A percentile compares a stretch with the other conserved stretches of the same genome.
phyloP scores from a whole-genome alignment of 2,329 filamentous ascomycete genomes.

The Pseudocercospora eumusae region DNA sequence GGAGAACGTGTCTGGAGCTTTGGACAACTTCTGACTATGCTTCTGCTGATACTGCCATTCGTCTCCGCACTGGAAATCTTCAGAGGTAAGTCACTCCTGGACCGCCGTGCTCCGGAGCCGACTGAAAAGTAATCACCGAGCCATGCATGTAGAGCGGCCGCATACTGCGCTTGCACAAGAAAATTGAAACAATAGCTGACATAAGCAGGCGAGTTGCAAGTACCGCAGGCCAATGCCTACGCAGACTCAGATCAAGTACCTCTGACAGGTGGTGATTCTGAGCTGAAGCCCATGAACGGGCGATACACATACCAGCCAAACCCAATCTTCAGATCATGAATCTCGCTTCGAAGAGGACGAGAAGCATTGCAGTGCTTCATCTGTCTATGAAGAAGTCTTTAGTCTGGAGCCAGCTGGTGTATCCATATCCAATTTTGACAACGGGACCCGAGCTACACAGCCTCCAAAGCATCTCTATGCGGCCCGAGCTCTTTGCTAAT shows the following conservation, averaged over 20 bases:
- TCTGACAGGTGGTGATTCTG: slow-evolving; percentile 19
- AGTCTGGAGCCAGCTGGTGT: neutral
- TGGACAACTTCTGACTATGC: slow-evolving; percentile 61
- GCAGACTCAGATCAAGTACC: slow-evolving; percentile 27
- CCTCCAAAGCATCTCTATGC: too few species aligned
- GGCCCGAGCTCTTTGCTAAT: too few species aligned
- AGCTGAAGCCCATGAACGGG: neutral
- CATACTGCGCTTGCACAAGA: neutral
- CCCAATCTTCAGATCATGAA: slow-evolving; percentile 21
- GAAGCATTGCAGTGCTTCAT: neutral
- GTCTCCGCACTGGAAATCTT: slow-evolving; percentile 62
- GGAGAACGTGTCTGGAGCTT: slow-evolving; percentile 64
- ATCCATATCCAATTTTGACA: neutral
- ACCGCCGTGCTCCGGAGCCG: neutral
- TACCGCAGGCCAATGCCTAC: slow-evolving; percentile 21
- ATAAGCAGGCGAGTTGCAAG: slow-evolving; percentile 28
- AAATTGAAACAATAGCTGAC: neutral
- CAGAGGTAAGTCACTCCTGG: slow-evolving; percentile 46
- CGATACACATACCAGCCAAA: slow-evolving; percentile 26
- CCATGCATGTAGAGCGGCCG: too few species aligned
- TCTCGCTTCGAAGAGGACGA: neutral
- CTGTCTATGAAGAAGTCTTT: neutral
- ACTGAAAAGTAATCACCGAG: neutral
- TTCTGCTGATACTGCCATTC: slow-evolving; percentile 62
- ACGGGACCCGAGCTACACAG: too few species aligned